Base-by-base conservation (phyloP, 129 eudicot genomes). In the Flaveria sonorensis region DNA sequence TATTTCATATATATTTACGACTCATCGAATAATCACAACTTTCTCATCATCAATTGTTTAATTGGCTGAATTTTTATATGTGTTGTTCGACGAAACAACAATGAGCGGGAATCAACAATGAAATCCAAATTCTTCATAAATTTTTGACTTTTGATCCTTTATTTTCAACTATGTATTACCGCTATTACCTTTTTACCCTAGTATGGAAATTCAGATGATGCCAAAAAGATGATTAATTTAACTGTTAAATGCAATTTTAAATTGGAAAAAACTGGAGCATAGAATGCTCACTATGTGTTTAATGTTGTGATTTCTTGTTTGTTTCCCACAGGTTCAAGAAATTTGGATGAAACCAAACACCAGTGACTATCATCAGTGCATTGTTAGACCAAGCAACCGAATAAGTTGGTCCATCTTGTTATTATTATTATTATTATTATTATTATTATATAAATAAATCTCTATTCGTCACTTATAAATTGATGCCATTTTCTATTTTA, bases 341-440 rank as follows among this genome's bases (percentile, higher is more conserved):
- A 88, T 93, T 53, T 93, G 98, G 98, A 87, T 76, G 91, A 93
- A 88, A 75, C 97, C 98, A 74, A 82, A 88, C 77, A 90, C 91
- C 74, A 78, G 80, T 60, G 82, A 82, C 65, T 84, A 56, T 57
- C 83, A 81, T 70, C 87, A 86, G 70, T 93, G 98, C 86, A 88
- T 90, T 75, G 79, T 61, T 76, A 83, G 92, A 55, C 97, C 97
- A 62, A 87, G 67, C 74, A 81, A 87, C 56, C 81, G 82, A 60
- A 87, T 69, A 81, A 85, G 96, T 89, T 82, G 61, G 96, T 24
- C 48, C 13, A 10, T 64, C 79, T 55, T 73, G 74, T 73, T 56
- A 43, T 66, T 46, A 30, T 30, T 30, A 3, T 30, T 30, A 30
- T 80, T 50, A n/a, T 47, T 56, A 43, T 66, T 46, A 30, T 30